A percentile compares a stretch with the other conserved stretches of the same genome.
Conservation (phyloP, 805 yeast species). For the Zygosaccharomyces bisporus region DNA sequence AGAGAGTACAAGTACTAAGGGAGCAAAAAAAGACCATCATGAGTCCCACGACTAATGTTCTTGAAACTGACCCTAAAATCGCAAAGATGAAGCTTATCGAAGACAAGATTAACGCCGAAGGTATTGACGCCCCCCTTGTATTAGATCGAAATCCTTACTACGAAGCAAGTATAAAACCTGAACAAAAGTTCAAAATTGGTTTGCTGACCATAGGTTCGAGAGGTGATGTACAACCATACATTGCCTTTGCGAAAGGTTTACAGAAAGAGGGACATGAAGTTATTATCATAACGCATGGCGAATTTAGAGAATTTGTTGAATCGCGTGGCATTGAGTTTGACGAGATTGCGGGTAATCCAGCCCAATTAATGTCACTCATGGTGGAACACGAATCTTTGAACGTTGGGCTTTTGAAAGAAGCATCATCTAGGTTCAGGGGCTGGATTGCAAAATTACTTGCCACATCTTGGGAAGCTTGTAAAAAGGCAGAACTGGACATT, state of each 20-base stretch:
- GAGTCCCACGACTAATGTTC: constrained; percentile 9
- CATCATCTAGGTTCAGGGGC: constrained; percentile 67
- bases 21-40: constrained; percentile 13
- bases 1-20: constrained; percentile 45
- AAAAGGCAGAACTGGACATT: constrained; percentile 56
- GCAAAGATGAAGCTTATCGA: constrained; percentile 67
- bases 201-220: constrained; percentile 88
- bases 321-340: constrained; percentile 63
- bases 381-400: constrained; percentile 86
- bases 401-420: constrained; percentile 77
- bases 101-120: constrained; percentile 58
- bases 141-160: constrained; percentile 60
- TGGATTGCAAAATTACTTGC: constrained; percentile 76
- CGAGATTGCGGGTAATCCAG: constrained; percentile 88
- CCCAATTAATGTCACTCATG: constrained; percentile 88
- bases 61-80: constrained; percentile 37
- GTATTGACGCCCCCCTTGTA: constrained; percentile 63
- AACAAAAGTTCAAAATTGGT: constrained; percentile 54
- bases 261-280: constrained; percentile 78
- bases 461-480: constrained; percentile 85
- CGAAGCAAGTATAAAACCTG: constrained; percentile 50
- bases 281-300: constrained; percentile 79
- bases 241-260: constrained; percentile 80
- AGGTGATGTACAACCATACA: constrained; percentile 96
- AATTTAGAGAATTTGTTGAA: constrained; percentile 73